Base-by-base conservation (phyloP, 2,329 filamentous ascomycete genomes). In the Thelonectria discophora region DNA sequence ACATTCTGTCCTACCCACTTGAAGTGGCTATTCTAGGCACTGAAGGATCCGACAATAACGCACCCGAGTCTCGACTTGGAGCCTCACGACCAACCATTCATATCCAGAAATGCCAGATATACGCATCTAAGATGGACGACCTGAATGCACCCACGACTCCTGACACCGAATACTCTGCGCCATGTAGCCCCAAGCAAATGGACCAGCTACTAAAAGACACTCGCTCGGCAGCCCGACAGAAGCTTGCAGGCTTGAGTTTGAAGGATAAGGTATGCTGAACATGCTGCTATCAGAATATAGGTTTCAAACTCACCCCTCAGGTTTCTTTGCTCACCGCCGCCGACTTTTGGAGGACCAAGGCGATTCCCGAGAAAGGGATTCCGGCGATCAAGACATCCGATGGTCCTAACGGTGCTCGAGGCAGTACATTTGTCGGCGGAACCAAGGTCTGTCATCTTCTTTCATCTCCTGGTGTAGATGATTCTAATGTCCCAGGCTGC, bases 281-380 rank as follows among this genome's bases (percentile, higher is more conserved):
- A 10, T 3, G 4, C n/a, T 12, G 15, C 30, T 48, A 13, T 20
- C 12, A 10, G 5, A 4, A 2, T 11, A 13, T 12, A 24, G 21
- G n/a, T n/a, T n/a, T 42, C 6, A 2, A 55, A 13, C 45, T 58
- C 45, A 59, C 20, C 13, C n/a, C 18, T 0, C 63, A 88, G 84
- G 79, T 88, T 42, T 87, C 86, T 3, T 76, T 88, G 1, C 78
- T 88, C 20, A 84, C 85, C 17, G 87, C 85, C 11, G 84, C 84
- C 20, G 88, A 91, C 72, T 90, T 90, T 71, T 91, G 89, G 89
- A 86, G 89, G 65, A 91, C 88, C 3, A 86, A 84, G 60, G 76
- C 87, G 1, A 84, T 92, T 53, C 83, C 85, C 3, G 82, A 84
- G 37, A 87, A 89, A 67, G 84, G 83, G 6, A 86, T 91, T 27